Base-by-base conservation (phyloP, 305 asterid genomes). In the Striga hermonthica region DNA sequence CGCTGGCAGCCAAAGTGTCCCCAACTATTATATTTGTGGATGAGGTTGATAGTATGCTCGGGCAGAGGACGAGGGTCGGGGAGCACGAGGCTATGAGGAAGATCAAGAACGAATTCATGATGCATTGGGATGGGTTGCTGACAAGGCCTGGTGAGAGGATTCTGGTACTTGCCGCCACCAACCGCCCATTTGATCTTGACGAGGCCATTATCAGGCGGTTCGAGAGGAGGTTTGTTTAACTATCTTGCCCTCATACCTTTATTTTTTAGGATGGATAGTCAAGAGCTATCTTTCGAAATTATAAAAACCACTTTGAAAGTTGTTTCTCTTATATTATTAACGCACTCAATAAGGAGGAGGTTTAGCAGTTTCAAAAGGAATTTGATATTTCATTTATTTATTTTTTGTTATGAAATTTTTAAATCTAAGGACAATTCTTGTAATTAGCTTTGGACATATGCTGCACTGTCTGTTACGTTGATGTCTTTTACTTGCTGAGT, bases 21-120 rank as follows among this genome's bases (percentile, higher is more conserved):
- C 96, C 98, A 0, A 86, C 96, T 16, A 88, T 91, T 59, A 83
- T 91, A 65, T 91, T 91, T 65, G 95, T 91, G 72, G 98, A 91
- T 68, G 98, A 91, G 82, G 98, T 91, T 57, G 98, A 91, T 78
- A 88, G 98, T 72, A 88, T 91, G 96, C 96, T 91, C 9, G 98
- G 98, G 67, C 96, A 91, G 74, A 74, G 98, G 64, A 86, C 95
- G 39, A 84, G 98, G 75, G 96, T 77, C 4, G 98, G 98, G 57
- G 98, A 91, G 79, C 96, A 88, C 1, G 98, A 91, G 78, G 98
- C 96, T 31, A 91, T 91, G 97, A 72, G 97, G 47, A 90, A 87
- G 81, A 90, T 90, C 7, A 90, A 90, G 71, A 90, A 90, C 14
- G 97, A 91, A 68, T 91, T 91, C 70, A 88, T 91, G 98, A 56